phyloP scores from a whole-genome alignment of 257 asterid genomes.

The Avicennia marina region DNA sequence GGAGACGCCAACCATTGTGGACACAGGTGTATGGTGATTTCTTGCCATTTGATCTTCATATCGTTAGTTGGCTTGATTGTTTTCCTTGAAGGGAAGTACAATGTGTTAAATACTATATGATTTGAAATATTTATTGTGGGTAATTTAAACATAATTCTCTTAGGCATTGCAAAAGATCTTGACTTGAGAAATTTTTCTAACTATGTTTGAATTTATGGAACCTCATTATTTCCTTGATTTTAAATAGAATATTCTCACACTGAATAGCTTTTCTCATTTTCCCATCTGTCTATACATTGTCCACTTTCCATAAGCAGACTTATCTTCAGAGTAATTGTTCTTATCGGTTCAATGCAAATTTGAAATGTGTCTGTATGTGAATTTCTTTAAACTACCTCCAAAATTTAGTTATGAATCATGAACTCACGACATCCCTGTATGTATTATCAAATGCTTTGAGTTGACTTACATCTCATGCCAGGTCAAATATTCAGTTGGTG shows the following conservation, averaged over 20 bases:
- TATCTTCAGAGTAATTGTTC: too few species aligned
- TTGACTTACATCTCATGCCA: conserved; percentile 3
- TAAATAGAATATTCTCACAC: neutral
- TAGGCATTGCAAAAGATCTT: neutral
- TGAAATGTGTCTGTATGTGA: too few species aligned
- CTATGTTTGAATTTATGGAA: neutral
- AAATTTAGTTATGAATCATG: too few species aligned
- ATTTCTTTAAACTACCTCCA: too few species aligned
- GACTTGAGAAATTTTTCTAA: neutral
- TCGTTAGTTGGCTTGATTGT: conserved; percentile 6
- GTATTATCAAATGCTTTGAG: conserved; percentile 2
- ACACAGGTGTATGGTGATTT: conserved; percentile 60
- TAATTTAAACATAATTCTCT: conserved; percentile 1
- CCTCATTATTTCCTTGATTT: neutral
- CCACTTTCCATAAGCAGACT: too few species aligned
- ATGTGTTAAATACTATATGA: conserved; percentile 10
- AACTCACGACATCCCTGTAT: conserved; percentile 2
- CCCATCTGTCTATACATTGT: neutral
- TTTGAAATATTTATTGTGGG: conserved; percentile 8
- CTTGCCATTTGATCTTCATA: conserved; percentile 6
- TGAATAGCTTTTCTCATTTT: neutral
- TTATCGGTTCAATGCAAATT: too few species aligned
- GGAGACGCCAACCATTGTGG: conserved; percentile 78
- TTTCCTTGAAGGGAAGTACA: conserved; percentile 6
- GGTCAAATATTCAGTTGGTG: neutral